A percentile compares a stretch with the other conserved stretches of the same genome.
Conservation (phyloP, 768 basidiomycete genomes). For the Phanerochaete carnosa region DNA sequence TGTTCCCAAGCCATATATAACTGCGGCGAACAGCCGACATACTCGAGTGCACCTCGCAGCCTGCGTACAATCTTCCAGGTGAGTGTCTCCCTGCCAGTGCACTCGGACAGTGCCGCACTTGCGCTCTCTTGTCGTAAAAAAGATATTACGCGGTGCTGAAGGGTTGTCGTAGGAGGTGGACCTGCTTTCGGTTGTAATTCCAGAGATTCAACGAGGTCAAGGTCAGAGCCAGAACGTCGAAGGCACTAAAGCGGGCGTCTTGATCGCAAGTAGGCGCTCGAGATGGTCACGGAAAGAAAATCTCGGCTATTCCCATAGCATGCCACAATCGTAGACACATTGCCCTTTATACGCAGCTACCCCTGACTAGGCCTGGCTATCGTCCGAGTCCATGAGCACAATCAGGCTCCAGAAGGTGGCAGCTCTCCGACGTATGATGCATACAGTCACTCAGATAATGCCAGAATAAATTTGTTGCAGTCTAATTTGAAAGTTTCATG, state of each 20-base stretch:
- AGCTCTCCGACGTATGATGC: too few species aligned
- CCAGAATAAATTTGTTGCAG: not conserved
- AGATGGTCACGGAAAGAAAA: too few species aligned
- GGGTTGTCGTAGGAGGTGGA: not conserved
- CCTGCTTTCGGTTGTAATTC: not conserved
- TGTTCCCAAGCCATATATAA: not conserved
- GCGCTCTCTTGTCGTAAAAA: not conserved
- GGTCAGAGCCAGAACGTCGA: not conserved
- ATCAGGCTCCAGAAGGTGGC: too few species aligned
- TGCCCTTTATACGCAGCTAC: too few species aligned
- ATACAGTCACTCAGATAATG: not conserved
- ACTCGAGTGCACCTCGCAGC: not conserved
- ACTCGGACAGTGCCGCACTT: not conserved
- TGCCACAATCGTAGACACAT: too few species aligned
- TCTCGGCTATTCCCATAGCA: too few species aligned
- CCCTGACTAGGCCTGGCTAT: too few species aligned
- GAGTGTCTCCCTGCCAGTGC: not conserved
- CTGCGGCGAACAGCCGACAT: not conserved
- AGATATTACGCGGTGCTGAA: not conserved
- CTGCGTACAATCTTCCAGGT: not conserved
- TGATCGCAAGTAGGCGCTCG: too few species aligned
- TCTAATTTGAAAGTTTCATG: not conserved
- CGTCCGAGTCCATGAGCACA: too few species aligned
- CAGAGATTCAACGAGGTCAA: not conserved
- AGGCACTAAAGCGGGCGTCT: too few species aligned